These are phyloP conservation scores for Samsoniella hepiali DNA, from an alignment of 2,329 filamentous ascomycete species.

Conservation along the genomic window DNA sequence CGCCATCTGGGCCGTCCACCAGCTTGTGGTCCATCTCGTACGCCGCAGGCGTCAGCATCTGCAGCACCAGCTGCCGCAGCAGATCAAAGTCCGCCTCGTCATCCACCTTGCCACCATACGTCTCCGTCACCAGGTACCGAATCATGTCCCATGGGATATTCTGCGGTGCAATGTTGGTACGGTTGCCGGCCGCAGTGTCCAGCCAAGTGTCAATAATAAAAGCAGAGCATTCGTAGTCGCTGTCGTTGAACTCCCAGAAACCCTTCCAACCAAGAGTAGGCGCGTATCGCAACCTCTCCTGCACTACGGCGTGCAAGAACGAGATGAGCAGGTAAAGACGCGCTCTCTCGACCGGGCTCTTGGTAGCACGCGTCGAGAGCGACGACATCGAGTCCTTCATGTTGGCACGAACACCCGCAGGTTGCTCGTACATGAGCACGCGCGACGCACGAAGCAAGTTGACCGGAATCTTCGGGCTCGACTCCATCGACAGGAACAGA, in stretches of 20 bases:
- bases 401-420: slow-evolving; percentile 91
- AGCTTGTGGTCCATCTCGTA: slow-evolving; percentile 92
- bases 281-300: slow-evolving; percentile 91
- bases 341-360: slow-evolving; percentile 84
- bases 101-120: slow-evolving; percentile 97
- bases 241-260: slow-evolving; percentile 99
- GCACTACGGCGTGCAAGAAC: slow-evolving; percentile 93
- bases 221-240: slow-evolving; percentile 96
- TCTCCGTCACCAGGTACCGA: slow-evolving; percentile 83
- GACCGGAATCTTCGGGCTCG: slow-evolving; percentile 93
- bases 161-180: slow-evolving; percentile 87
- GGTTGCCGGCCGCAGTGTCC: slow-evolving; percentile 73
- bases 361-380: slow-evolving; percentile 69
- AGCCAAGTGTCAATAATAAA: slow-evolving; percentile 97
- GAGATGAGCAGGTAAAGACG: slow-evolving; percentile 87
- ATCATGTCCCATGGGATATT: slow-evolving; percentile 98
- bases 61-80: slow-evolving; percentile 69
- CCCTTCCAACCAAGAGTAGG: slow-evolving; percentile 95
- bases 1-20: slow-evolving; percentile 63
- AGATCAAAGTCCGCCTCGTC: slow-evolving; percentile 78
- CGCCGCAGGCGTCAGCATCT: slow-evolving; percentile 78
- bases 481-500: slow-evolving; percentile 97
- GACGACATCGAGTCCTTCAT: slow-evolving; percentile 97
- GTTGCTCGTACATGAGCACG: slow-evolving; percentile 97
- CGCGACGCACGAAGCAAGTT: slow-evolving; percentile 90